Base-by-base conservation (phyloP, 2,329 filamentous ascomycete species). In the Fusarium miscanthi region DNA sequence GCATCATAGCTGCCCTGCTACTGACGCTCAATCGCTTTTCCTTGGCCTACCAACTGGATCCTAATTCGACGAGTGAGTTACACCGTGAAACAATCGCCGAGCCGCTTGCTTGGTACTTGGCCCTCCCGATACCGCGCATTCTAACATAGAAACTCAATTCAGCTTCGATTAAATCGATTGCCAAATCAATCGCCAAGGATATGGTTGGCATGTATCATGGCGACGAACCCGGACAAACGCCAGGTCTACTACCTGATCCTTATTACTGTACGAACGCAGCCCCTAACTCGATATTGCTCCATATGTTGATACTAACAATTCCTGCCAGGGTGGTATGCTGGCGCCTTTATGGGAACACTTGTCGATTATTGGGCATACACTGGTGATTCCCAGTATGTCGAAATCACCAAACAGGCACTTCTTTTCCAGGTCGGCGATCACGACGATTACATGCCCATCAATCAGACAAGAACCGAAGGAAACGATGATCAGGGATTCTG, bases 331-430 rank as follows among this genome's bases (percentile, higher is more conserved):
- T 94, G 90, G 93, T 92, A 93, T 82, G 91, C 86, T 16, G 93
- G 93, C 58, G 92, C 92, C 63, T 90, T 95, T 85, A 86, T 91
- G 81, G 89, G 88, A 27, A 85, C 91, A 5, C 84, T 96, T 70
- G 86, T 97, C 59, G 93, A 96, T 77, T 96, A 96, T 80, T 97
- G 93, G 93, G 93, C 91, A 78, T 93, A 94, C 79, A 95, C 93
- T 0, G 91, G 90, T 25, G 93, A 95, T 78, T 83, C 86, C 8
- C 86, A 87, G 38, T 96, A 93, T 83, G 94, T 94, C 78, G 83
- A 90, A 21, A 83, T 93, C 45, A 88, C 89, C 21, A 87, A 86
- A 40, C 85, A 93, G 71, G 94, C 88, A 17, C 86, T 97, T 74
- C 85, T 94, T 51, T 91, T 88, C 79, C 94, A 97, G 81, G 89